Evolutionary conservation across 2,329 filamentous ascomycete genomes (phyloP).

Genomic region (Xylariaceae sp.): DNA sequence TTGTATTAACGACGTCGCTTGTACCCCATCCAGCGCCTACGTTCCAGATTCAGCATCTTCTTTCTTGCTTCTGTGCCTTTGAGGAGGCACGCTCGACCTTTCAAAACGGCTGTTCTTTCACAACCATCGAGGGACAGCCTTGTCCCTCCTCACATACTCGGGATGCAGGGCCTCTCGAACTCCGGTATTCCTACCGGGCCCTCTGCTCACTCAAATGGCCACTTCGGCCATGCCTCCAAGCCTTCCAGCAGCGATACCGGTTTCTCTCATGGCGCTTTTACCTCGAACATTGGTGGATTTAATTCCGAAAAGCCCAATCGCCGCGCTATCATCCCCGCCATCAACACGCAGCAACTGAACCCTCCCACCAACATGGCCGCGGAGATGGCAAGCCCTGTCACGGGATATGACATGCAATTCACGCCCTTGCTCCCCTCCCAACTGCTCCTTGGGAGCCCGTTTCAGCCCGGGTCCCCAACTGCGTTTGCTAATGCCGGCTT

Average conservation of each 20-base stretch:
- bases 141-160: conserved; percentile 79
- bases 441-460: conserved; percentile 89
- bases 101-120: conserved; percentile 79
- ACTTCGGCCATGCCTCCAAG: conserved; percentile 71
- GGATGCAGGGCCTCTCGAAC: conserved; percentile 83
- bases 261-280: conserved; percentile 89
- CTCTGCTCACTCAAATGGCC: conserved; percentile 47
- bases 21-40: conserved; percentile 23
- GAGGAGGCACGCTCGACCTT: conserved; percentile 51
- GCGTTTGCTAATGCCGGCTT: conserved; percentile 90
- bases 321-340: conserved; percentile 78
- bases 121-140: conserved; percentile 74
- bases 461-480: conserved; percentile 88
- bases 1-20: conserved; percentile 31
- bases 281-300: conserved; percentile 79
- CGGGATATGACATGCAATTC: conserved; percentile 96
- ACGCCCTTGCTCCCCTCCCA: conserved; percentile 92
- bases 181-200: conserved; percentile 54
- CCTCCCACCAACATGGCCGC: conserved; percentile 47
- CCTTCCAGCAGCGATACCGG: conserved; percentile 78
- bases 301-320: conserved; percentile 74
- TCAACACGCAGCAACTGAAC: conserved; percentile 73
- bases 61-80: conserved; percentile 35
- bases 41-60: conserved; percentile 25
- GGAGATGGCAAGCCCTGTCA: conserved; percentile 81